Evolutionary conservation across 2,329 filamentous ascomycete genomes (phyloP).

Genomic region (Whalleya microplaca): DNA sequence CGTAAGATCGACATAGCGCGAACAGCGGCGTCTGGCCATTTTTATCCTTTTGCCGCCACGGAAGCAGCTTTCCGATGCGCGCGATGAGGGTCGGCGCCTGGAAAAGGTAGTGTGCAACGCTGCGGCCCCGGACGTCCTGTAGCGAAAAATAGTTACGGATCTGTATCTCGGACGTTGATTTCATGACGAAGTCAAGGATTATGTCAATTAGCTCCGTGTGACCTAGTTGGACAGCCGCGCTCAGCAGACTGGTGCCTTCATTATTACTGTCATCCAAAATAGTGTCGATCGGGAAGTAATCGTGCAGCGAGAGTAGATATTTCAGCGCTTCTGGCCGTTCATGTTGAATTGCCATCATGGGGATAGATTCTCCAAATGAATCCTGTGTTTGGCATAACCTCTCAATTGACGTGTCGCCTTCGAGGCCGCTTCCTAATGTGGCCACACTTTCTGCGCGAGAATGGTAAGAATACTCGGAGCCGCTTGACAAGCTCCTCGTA

Average conservation of each 20-base stretch:
- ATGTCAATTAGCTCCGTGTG: constrained; percentile 75
- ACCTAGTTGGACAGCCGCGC: constrained; percentile 85
- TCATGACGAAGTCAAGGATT: constrained; percentile 72
- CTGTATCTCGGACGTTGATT: constrained; percentile 56
- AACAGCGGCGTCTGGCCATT: constrained; percentile 98
- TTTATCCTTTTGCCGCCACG: constrained; percentile 90
- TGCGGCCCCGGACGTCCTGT: constrained; percentile 85
- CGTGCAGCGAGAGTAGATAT: constrained; percentile 77
- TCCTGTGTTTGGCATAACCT: constrained; percentile 73
- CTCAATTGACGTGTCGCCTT: constrained; percentile 86
- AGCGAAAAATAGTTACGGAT: constrained; percentile 71
- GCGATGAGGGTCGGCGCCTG: constrained; percentile 81
- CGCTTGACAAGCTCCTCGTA: constrained; percentile 82
- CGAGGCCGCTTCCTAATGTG: constrained; percentile 72
- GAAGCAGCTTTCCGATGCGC: constrained; percentile 75
- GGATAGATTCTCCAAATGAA: constrained; percentile 77
- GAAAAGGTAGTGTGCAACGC: constrained; percentile 94
- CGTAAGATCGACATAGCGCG: constrained; percentile 92
- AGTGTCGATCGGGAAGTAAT: constrained; percentile 72
- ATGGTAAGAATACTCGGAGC: constrained; percentile 80
- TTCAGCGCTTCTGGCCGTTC: constrained; percentile 71
- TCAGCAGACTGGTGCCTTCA: constrained; percentile 86
- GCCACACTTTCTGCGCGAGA: constrained; percentile 80
- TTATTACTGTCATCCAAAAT: constrained; percentile 86
- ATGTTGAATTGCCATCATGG: constrained; percentile 83